Evolutionary conservation across 176 grass and related monocot genomes (phyloP), one percentile per base, ranked within the genome.

Genomic region (Musa itinerans): DNA sequence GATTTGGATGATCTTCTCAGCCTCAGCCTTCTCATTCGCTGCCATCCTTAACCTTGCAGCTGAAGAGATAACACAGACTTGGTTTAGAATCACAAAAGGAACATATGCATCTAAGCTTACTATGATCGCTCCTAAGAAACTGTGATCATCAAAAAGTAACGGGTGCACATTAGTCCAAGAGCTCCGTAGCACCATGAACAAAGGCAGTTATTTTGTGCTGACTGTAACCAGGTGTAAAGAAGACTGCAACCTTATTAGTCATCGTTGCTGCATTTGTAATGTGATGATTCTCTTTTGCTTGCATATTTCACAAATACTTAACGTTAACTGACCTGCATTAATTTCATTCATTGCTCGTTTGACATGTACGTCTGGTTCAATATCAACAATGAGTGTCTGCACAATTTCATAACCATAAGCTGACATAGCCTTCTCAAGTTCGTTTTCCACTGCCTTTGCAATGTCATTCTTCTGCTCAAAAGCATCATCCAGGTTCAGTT

Each of bases 381-480:
- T 96, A 83, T 96, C 92, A 15, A 89, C 69, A 64, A 89, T 85
- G 54, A 84, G 78, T 1, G 82, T 92, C 76, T 86, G 82, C 76
- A 87, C 85, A 23, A 87, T 87, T 80, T 91, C 83, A 73, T 76
- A 91, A 11, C 84, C 82, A 64, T 91, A 87, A 21, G 79, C 82
- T 1, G 81, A 91, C 84, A 87, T 90, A 59, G 87, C 90, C 89
- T 96, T 96, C 73, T 89, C 92, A 2, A 96, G 87, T 61, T 92
- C 89, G 0, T 96, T 68, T 86, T 96, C 92, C 59, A 92, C 92
- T 3, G 89, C 83, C 81, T 25, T 86, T 54, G 92, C 92, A 20
- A 96, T 92, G 1, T 92, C 92, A 17, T 84, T 87, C 65, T 96
- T 96, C 80, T 96, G 92, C 78, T 89, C 92, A 14, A 96, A 96